Evolutionary conservation across 768 basidiomycete genomes (phyloP), one percentile per base, ranked within the genome.

Genomic region (Suillus subaureus): DNA sequence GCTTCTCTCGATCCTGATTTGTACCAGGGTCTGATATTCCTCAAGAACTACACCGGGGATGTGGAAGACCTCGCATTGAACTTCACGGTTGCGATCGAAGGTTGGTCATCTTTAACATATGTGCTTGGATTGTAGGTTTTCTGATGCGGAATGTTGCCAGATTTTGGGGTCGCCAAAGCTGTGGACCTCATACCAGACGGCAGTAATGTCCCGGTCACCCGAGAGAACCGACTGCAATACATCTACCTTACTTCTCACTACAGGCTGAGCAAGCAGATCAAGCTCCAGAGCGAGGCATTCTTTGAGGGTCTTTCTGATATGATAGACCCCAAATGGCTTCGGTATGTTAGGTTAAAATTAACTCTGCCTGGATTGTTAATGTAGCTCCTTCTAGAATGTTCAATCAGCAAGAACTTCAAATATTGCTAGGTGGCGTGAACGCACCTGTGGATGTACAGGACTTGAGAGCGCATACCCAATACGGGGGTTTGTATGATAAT

Each of bases 401-500:
- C 79, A 97, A 98, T 75, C 96, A 97, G 69, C 92, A 94, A 73
- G 97, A 99, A 76, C 82, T 98, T 4, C 95, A 96, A 74, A 90
- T 97, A 57, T 81, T 99, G 1, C 83, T 99, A 7, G 96, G 96
- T 0, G 95, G 94, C 8, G 91, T 92, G 39, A 91, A 96, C 66
- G 82, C 92, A 0, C 90, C 91, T 0, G 89, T 97, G 56, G 92
- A 96, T 72, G 68, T 98, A 9, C 87, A 90, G 18, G 96, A 99
- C 75, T 77, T 98, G 65, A 81, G 89, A 64, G 71, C 74, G 11
- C 82, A 99, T 71, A 93, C 93, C 0, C 85, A 89, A 61, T 95
- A 97, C 67, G 94, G 94, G 2, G 94, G 96, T 6, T 72, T 90
- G 23, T 94, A 90, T 71, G 82, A 90, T 69, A 84, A 89, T 52